Evolutionary conservation across 441 rosid species (phyloP).

Genomic region (Capsella rubella): DNA sequence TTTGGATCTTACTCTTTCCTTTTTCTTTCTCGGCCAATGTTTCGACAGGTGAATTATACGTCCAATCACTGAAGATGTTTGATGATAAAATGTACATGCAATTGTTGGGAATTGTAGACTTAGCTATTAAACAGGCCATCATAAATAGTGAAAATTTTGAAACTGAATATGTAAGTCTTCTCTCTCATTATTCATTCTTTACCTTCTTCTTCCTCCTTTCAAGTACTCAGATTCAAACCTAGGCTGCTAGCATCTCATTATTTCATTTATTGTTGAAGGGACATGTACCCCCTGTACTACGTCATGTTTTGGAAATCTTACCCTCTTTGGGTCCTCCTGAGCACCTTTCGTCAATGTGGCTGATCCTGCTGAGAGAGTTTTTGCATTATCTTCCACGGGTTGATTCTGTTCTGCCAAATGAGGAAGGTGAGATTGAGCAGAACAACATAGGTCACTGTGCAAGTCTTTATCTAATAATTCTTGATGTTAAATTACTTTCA

Average conservation of each 20-base stretch:
- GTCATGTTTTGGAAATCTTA: constrained; percentile 79
- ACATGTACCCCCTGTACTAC: constrained; percentile 81
- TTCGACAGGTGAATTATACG: constrained; percentile 84
- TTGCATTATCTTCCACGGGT: constrained; percentile 82
- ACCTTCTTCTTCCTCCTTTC: constrained; percentile 21
- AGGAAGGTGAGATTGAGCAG: constrained; percentile 62
- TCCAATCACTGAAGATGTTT: constrained; percentile 89
- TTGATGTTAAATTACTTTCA: constrained; percentile 33
- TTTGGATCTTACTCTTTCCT: constrained; percentile 39
- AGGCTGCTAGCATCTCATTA: constrained; percentile 23
- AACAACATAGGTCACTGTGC: constrained; percentile 51
- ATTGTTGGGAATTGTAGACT: constrained; percentile 74
- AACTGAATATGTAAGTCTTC: constrained; percentile 77
- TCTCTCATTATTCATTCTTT: constrained; percentile 7
- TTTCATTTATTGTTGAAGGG: constrained; percentile 56
- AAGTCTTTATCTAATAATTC: constrained; percentile 45
- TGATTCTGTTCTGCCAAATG: constrained; percentile 54
- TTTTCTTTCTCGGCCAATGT: constrained; percentile 32
- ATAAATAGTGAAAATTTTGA: constrained; percentile 66
- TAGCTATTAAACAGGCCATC: constrained; percentile 71
- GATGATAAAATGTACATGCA: constrained; percentile 81
- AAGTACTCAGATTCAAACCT: constrained; percentile 27
- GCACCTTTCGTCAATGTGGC: constrained; percentile 90
- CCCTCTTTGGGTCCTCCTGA: constrained; percentile 82
- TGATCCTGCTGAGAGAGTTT: constrained; percentile 71